A percentile compares a stretch with the other conserved stretches of the same genome.
These are phyloP conservation scores for Kalanchoe fedtschenkoi DNA, from an alignment of 164 flowering plant genomes.

Conservation along the genomic window DNA sequence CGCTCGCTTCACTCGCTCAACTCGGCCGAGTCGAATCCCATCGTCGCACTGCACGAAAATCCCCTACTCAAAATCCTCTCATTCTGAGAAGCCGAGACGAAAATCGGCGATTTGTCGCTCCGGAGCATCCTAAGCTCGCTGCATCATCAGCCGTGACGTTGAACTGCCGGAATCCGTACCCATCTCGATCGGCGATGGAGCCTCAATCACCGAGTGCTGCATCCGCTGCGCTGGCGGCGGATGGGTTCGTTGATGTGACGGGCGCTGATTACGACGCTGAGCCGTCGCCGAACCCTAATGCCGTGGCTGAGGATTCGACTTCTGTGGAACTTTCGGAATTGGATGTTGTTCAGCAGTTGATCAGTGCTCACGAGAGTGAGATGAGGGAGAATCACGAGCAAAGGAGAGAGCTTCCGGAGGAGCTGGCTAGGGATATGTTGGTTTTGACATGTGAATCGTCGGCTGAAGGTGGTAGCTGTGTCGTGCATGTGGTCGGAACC, in stretches of 20 bases:
- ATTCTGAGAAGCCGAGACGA: neutral
- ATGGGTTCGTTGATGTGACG: neutral
- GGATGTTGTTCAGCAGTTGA: conserved; percentile 11
- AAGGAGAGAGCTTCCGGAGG: conserved; percentile 39
- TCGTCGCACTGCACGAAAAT: neutral
- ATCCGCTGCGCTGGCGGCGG: too few relatives aligned
- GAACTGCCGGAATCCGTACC: neutral
- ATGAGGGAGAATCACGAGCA: conserved; percentile 11
- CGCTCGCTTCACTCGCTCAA: neutral
- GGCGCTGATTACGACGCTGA: neutral
- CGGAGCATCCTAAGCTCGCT: neutral
- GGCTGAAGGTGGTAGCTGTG: conserved; percentile 57
- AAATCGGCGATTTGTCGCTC: neutral
- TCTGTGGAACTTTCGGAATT: neutral
- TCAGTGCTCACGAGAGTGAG: conserved; percentile 14
- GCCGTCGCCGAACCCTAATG: neutral
- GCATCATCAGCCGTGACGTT: neutral
- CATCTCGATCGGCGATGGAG: neutral
- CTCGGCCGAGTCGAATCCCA: neutral
- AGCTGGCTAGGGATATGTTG: conserved; percentile 40
- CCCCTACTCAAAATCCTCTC: too few relatives aligned
- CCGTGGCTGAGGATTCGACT: neutral
- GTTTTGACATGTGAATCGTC: conserved; percentile 55
- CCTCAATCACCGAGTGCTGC: neutral
- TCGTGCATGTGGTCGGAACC: conserved; percentile 76